phyloP scores from a whole-genome alignment of 352 stramenopile genomes.

The Globisporangium ultimum region DNA sequence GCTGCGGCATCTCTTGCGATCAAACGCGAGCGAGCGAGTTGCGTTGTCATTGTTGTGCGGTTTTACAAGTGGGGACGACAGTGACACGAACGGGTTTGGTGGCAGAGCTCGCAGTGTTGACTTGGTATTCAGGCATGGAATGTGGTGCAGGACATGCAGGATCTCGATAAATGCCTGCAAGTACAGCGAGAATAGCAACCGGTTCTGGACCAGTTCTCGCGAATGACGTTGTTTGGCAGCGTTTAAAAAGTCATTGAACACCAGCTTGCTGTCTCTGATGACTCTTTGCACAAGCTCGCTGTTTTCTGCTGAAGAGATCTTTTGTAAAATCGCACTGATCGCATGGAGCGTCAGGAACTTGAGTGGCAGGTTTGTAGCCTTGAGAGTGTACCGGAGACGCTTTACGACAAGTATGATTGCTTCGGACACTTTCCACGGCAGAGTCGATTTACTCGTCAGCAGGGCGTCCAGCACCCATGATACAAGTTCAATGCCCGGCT shows the following conservation, averaged over 20 bases:
- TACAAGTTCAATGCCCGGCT: constrained; percentile 77
- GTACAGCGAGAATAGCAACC: constrained; percentile 64
- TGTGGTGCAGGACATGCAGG: constrained; percentile 24
- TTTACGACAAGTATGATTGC: constrained; percentile 14
- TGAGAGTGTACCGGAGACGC: constrained; percentile 29
- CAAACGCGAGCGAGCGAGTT: constrained; percentile 26
- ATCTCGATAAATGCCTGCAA: constrained; percentile 68
- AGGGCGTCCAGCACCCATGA: constrained; percentile 63
- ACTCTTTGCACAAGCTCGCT: constrained; percentile 6
- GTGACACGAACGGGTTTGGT: constrained; percentile 5
- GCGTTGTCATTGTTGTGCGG: neutral
- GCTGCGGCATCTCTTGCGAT: constrained; percentile 67
- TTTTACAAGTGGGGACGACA: neutral
- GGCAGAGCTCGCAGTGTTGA: neutral
- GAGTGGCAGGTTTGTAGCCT: constrained; percentile 52
- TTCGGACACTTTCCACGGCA: neutral
- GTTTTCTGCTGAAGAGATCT: neutral
- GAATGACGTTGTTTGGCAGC: constrained; percentile 47
- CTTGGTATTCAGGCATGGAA: neutral
- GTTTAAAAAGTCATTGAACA: constrained; percentile 34
- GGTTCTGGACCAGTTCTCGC: constrained; percentile 58
- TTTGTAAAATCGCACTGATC: constrained; percentile 40
- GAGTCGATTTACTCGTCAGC: constrained; percentile 10
- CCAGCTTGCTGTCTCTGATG: constrained; percentile 14
- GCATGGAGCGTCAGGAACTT: constrained; percentile 54